Evolutionary conservation across 805 yeast species (phyloP), one percentile per base, ranked within the genome.

Genomic region (Saccharomycopsis microspora): DNA sequence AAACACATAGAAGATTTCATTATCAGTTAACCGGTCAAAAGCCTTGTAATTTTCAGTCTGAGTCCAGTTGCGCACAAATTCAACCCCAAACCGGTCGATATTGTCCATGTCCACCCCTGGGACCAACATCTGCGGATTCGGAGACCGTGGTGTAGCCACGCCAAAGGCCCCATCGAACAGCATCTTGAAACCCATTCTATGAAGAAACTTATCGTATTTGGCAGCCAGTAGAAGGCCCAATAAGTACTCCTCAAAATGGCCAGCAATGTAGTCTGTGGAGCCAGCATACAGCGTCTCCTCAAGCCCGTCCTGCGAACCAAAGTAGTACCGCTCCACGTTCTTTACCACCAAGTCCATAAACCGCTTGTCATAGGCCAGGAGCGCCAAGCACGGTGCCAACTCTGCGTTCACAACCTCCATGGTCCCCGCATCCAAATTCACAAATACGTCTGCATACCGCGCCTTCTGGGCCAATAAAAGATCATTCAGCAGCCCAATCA

Each of bases 401-500:
- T 58, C 54, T 46, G 58, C 63, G 50, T 73, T 62, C 3, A 77
- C 42, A 34, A 80, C 64, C 45, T 77, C 82, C 6, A 76, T 64
- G 2, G 69, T 56, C 11, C 59, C 49, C 2, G 63, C 61, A 53
- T 85, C 95, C 41, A 85, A 67, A 57, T 86, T 78, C 1, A 90
- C 77, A 40, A 88, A 62, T 5, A 89, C 57, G 58, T 90, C 96
- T 39, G 86, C 78, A 46, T 76, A 63, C 45, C 71, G 74, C 1
- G 66, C 58, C 49, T 77, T 77, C 53, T 80, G 86, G 57, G 80
- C 82, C 42, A 84, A 65, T 39, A 93, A 68, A 38, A 93, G 67
- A 39, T 89, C 79, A 64, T 93, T 93, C 4, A 97, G 88, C 39
- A 94, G 81, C 0, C 98, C 98, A 43, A 86, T 74, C 59, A 85